Evolutionary conservation across 192 early-diverging fungal genomes (phyloP), one percentile per base, ranked within the genome.

Genomic region (Coemansia sp.): DNA sequence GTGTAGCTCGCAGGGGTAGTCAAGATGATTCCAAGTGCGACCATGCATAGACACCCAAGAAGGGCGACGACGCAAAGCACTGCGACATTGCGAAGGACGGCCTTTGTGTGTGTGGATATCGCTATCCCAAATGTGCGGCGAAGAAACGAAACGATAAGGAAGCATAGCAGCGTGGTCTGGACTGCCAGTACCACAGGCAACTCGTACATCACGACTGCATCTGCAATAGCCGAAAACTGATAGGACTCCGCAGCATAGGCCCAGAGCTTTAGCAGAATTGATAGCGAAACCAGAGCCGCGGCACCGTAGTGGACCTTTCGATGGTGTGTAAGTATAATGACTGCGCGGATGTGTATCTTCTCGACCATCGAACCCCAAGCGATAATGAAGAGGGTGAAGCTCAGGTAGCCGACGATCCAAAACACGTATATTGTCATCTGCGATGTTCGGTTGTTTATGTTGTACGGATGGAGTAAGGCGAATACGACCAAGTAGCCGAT

Each of bases 171-270:
- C 0, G 17, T 23, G 0, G 66, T 78, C 59, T 78, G 75, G 1
- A 62, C 20, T 7, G 64, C 63, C 22, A 78, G 65, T 1, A 78
- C 56, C 3, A 25, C 50, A 2, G 70, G 75, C 5, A 78, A 22
- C 15, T 61, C 75, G 36, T 69, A 78, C 14, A 35, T 9, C 0
- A 71, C 54, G n/a, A 71, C 38, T 36, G 14, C 5, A 33, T 43
- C 62, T 17, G 60, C 66, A 9, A 69, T 49, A 0, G n/a, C 7
- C n/a, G 34, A 35, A 19, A 78, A 61, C 54, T 59, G 70, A 25
- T 68, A 67, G 5, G 75, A 78, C 54, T 72, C 60, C 9, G 75
- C 70, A 7, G 75, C 75, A 59, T 65, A 72, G 9, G 70, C 75
- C 66, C 66, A 69, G 9, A 72, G 66, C 41, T 67, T 63, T 8